Evolutionary conservation across 352 stramenopile species (phyloP).

Genomic region (Phytopythium mirpurense): DNA sequence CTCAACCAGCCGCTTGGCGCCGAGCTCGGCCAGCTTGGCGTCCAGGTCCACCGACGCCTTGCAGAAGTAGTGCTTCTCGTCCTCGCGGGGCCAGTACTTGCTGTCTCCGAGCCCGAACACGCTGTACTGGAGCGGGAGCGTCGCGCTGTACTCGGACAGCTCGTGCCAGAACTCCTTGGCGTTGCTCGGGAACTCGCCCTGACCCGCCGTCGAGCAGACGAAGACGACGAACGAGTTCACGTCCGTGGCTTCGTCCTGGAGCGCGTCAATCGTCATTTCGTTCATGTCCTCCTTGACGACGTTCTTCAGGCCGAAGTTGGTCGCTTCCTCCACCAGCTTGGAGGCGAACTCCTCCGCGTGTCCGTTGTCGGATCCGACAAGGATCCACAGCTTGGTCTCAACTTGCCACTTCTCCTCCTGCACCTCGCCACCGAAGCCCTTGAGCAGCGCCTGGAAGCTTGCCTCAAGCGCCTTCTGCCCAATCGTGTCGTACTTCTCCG

Average conservation of each 20-base stretch:
- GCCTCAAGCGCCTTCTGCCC: constrained; percentile 79
- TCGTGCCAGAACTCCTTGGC: constrained; percentile 77
- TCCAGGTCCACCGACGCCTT: constrained; percentile 66
- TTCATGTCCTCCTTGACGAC: constrained; percentile 85
- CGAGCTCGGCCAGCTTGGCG: constrained; percentile 68
- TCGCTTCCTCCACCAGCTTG: constrained; percentile 66
- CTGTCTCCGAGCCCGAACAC: constrained; percentile 80
- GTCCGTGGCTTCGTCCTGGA: constrained; percentile 65
- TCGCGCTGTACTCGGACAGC: constrained; percentile 48
- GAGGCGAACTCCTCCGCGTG: constrained; percentile 67
- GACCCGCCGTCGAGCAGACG: constrained; percentile 71
- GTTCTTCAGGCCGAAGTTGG: constrained; percentile 65
- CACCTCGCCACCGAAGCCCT: constrained; percentile 47
- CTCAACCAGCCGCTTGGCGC: constrained; percentile 50
- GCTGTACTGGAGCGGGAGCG: constrained; percentile 64
- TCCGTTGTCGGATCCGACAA: constrained; percentile 74
- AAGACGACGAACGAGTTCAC: constrained; percentile 72
- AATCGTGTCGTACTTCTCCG: constrained; percentile 71
- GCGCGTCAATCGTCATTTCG: constrained; percentile 64
- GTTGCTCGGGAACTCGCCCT: constrained; percentile 79
- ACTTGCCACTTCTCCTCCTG: constrained; percentile 50
- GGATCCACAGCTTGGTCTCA: constrained; percentile 70
- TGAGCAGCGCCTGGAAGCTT: constrained; percentile 73
- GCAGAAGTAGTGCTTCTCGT: constrained; percentile 85
- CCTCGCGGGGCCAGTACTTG: constrained; percentile 74